A percentile compares a stretch with the other conserved stretches of the same genome.
Evolutionary conservation across 176 grass and related monocot species (phyloP).

Genomic region (Typha latifolia): DNA sequence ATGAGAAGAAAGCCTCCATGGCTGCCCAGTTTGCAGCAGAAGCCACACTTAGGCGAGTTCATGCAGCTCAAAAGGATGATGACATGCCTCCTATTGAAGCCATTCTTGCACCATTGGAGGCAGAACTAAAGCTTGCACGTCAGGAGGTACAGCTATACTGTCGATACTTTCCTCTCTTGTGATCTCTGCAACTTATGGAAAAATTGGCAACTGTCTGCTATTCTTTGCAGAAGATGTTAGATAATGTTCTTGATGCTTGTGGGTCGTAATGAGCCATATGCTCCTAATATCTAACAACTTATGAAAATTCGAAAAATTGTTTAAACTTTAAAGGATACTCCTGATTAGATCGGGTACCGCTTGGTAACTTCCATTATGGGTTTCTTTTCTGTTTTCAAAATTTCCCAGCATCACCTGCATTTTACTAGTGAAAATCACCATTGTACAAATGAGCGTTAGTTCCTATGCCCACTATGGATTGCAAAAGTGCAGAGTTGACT

Average conservation of each 20-base stretch:
- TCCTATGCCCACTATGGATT: too few relatives aligned
- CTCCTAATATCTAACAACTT: background rate
- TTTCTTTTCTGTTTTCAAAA: background rate
- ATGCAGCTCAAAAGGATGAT: conserved; percentile 94
- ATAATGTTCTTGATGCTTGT: background rate
- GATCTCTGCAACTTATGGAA: background rate
- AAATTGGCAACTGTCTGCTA: background rate
- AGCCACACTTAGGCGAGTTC: conserved; percentile 83
- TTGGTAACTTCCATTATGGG: background rate
- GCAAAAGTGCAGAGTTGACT: too few relatives aligned
- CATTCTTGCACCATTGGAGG: conserved; percentile 95
- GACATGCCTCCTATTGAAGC: conserved; percentile 97
- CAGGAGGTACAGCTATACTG: conserved; percentile 59
- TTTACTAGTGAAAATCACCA: too few relatives aligned
- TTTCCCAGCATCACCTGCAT: background rate
- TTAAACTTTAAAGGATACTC: background rate
- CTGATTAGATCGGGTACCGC: background rate
- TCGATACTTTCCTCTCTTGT: background rate
- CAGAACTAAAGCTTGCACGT: conserved; percentile 77
- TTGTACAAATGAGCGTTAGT: too few relatives aligned
- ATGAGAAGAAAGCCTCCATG: conserved; percentile 85
- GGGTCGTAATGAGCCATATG: background rate
- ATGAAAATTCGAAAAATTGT: background rate
- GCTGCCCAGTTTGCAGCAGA: conserved; percentile 94
- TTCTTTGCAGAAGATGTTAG: background rate